phyloP scores from a whole-genome alignment of 169 alveolate genomes.

The Amoebophrya sp. region DNA sequence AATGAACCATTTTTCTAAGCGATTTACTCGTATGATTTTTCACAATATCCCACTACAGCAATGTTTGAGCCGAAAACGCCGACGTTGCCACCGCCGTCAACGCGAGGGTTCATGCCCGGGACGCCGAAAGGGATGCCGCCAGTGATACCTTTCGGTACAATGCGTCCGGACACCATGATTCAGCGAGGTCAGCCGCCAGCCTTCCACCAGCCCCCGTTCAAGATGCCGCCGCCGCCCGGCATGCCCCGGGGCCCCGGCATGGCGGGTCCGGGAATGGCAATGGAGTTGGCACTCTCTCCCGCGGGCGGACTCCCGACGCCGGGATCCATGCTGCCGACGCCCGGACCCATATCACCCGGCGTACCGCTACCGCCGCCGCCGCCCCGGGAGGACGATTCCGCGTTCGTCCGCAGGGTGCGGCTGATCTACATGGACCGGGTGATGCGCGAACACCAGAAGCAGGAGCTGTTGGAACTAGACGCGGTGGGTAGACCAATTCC shows the following conservation, averaged over 20 bases:
- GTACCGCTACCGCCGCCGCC: conserved; percentile 30
- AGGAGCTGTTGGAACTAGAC: not conserved
- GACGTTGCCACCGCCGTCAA: not conserved
- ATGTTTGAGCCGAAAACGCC: not conserved
- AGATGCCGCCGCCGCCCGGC: not conserved
- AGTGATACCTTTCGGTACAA: not conserved
- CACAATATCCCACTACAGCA: not conserved
- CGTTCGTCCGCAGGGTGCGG: conserved; percentile 31
- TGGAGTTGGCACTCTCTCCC: not conserved
- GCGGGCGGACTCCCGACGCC: not conserved
- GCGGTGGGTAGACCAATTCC: conserved; percentile 19
- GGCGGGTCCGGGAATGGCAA: not conserved
- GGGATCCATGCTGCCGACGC: not conserved
- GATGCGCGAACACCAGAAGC: conserved; percentile 11
- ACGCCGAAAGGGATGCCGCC: not conserved
- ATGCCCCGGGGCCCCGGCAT: not conserved
- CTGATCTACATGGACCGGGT: conserved; percentile 31
- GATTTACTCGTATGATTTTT: not conserved
- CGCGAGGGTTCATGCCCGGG: not conserved
- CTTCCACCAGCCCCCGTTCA: not conserved
- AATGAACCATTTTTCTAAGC: too few relatives aligned
- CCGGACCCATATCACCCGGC: not conserved
- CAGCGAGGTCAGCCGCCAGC: conserved; percentile 20
- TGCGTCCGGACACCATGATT: not conserved
- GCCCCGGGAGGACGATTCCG: conserved; percentile 22